A percentile compares a stretch with the other conserved stretches of the same genome.
Conservation (phyloP, 169 alveolate genomes). For the Plasmodium relictum region DNA sequence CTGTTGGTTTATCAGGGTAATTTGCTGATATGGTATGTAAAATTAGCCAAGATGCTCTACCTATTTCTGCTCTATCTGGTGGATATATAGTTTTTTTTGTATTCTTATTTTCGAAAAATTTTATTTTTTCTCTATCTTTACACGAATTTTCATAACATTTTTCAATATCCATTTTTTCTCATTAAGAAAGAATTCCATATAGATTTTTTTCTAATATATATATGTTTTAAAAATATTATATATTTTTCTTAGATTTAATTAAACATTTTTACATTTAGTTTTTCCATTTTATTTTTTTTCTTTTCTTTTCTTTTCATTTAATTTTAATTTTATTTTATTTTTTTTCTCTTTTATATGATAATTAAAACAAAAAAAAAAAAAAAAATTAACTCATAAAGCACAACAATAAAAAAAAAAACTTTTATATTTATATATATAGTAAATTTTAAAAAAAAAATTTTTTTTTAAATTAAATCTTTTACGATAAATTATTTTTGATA, state of each 20-base stretch:
- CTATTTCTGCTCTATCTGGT: constrained; percentile 88
- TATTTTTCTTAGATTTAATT: neutral
- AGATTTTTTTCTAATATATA: neutral
- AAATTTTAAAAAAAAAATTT: too few relatives aligned
- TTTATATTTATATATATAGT: too few relatives aligned
- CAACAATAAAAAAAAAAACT: too few relatives aligned
- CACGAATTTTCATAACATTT: constrained; percentile 59
- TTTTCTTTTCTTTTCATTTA: too few relatives aligned
- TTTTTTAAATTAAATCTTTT: too few relatives aligned
- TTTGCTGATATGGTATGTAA: constrained; percentile 88
- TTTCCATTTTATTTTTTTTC: too few relatives aligned
- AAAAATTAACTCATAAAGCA: too few relatives aligned
- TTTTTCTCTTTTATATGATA: too few relatives aligned
- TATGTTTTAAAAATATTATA: neutral
- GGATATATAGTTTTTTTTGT: constrained; percentile 73
- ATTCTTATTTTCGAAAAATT: constrained; percentile 62
- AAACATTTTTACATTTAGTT: neutral
- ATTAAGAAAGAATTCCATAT: neutral
- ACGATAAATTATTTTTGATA: too few relatives aligned
- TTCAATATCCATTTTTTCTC: constrained; percentile 20
- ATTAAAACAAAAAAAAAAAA: too few relatives aligned
- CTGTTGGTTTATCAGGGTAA: constrained; percentile 87
- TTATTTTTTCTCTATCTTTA: constrained; percentile 25
- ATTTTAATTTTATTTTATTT: too few relatives aligned
- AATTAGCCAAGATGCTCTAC: constrained; percentile 89